A percentile compares a stretch with the other conserved stretches of the same genome.
These are phyloP conservation scores for Fusarium lyarnte DNA, from an alignment of 2,329 filamentous ascomycete genomes.

Conservation along the genomic window DNA sequence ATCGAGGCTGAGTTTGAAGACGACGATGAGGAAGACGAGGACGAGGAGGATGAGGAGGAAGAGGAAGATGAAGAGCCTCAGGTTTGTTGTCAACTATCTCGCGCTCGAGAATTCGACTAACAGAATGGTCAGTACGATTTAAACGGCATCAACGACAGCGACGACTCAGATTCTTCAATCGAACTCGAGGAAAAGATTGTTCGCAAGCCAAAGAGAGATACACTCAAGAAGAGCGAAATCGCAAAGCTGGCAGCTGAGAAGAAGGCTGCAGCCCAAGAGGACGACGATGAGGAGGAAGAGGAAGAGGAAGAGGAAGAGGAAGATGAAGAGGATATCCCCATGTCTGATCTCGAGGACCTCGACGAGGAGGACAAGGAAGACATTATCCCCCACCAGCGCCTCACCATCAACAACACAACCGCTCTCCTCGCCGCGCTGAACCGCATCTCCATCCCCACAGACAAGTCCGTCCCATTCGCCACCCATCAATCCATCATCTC, in stretches of 20 bases:
- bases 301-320: constrained; percentile 77
- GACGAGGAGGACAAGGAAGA: constrained; percentile 86
- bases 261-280: constrained; percentile 38
- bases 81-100: constrained; percentile 30
- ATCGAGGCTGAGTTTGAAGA: constrained; percentile 49
- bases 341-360: constrained; percentile 84
- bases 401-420: constrained; percentile 96
- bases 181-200: constrained; percentile 79
- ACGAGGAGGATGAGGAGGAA: constrained; percentile 45
- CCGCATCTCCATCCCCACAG: constrained; percentile 76
- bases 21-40: constrained; percentile 52
- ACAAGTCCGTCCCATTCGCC: constrained; percentile 77
- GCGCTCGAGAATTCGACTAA: background rate
- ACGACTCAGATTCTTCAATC: constrained; percentile 74
- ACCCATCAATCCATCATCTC: constrained; percentile 83
- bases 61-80: constrained; percentile 45
- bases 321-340: constrained; percentile 86
- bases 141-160: constrained; percentile 68
- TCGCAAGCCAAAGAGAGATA: constrained; percentile 61
- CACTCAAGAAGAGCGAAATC: constrained; percentile 48
- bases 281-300: constrained; percentile 69
- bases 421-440: constrained; percentile 83
- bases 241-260: constrained; percentile 40
- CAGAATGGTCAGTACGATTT: constrained; percentile 57
- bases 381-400: constrained; percentile 86